Base-by-base conservation (phyloP, 345 rosid species). In the Nasturtium officinale region DNA sequence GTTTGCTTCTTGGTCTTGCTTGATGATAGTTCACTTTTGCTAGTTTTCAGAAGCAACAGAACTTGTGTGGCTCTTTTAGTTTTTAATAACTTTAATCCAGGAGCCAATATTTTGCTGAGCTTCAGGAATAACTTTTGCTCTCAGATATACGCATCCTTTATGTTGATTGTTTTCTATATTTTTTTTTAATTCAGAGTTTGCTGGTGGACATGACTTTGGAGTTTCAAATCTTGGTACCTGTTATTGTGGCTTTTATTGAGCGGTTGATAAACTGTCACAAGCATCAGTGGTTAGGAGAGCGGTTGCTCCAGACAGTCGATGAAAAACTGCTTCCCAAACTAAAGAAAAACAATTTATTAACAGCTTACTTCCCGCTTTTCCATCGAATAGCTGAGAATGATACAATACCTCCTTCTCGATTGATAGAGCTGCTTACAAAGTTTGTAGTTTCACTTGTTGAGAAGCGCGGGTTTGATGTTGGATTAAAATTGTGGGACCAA, bases 221-320 rank as follows among this genome's bases (percentile, higher is more conserved):
- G 55, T 88, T 82, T 61, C 85, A 75, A 60, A 83, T 81, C 77
- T 78, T 91, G 84, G 96, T 91, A 58, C 97, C 91, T 20, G 88
- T 89, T 35, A 71, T 85, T 73, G 96, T 88, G 61, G 79, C 86
- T 76, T 85, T 89, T 58, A 29, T 85, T 61, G 85, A 88, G 53
- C 89, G 96, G 61, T 81, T 94, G 71, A 75, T 88, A 71, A 71
- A 81, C 75, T 91, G 97, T 80, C 76, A 64, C 78, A 91, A 83
- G 85, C 97, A 95, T 78, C 71, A 67, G 40, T 82, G 87, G 89
- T 72, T 91, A 81, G 98, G 95, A 72, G 95, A 91, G 84, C 63
- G 86, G 37, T n/a, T n/a, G n/a, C n/a, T n/a, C n/a, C n/a, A n/a
- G n/a, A n/a, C n/a, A n/a, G n/a, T n/a, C n/a, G n/a, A n/a, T n/a